These are phyloP conservation scores for Porogramme epimiltina DNA, from an alignment of 1,284 basidiomycete species.

Conservation along the genomic window DNA sequence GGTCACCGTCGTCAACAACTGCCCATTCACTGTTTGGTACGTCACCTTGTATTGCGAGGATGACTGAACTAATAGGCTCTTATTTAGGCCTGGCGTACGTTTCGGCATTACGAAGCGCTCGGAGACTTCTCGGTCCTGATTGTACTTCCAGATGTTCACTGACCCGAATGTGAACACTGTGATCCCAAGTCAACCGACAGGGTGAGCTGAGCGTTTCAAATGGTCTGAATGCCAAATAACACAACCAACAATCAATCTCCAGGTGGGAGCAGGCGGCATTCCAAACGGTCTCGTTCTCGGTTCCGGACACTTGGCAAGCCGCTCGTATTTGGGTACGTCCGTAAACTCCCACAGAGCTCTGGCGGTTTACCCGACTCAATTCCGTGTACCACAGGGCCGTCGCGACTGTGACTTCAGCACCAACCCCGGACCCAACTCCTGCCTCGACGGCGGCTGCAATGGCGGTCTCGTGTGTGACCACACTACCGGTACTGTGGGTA, in stretches of 20 bases:
- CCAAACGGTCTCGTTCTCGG: conserved; percentile 33
- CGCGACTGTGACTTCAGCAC: conserved; percentile 45
- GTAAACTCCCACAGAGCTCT: no score
- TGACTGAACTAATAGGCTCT: no score
- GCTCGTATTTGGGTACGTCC: conserved; percentile 40
- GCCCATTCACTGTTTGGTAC: conserved; percentile 21
- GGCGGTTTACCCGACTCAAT: no score
- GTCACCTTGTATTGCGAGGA: no score
- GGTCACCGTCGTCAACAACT: conserved; percentile 24
- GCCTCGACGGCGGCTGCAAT: conserved; percentile 44
- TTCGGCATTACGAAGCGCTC: neutral
- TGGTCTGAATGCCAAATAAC: neutral
- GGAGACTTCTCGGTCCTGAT: neutral
- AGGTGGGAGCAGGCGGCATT: conserved; percentile 37
- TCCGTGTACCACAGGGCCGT: conserved; percentile 24
- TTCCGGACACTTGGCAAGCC: conserved; percentile 40
- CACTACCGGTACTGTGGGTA: conserved; percentile 32
- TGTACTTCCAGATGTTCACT: conserved; percentile 25
- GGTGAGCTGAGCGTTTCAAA: conserved; percentile 13
- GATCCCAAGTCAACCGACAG: conserved; percentile 28
- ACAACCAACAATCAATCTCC: neutral
- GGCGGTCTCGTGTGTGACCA: conserved; percentile 48
- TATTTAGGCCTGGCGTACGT: conserved; percentile 34
- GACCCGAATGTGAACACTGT: conserved; percentile 24
- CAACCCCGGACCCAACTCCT: conserved; percentile 41